Conservation (phyloP, 202 grass and related monocot species). For the Setaria viridis region DNA sequence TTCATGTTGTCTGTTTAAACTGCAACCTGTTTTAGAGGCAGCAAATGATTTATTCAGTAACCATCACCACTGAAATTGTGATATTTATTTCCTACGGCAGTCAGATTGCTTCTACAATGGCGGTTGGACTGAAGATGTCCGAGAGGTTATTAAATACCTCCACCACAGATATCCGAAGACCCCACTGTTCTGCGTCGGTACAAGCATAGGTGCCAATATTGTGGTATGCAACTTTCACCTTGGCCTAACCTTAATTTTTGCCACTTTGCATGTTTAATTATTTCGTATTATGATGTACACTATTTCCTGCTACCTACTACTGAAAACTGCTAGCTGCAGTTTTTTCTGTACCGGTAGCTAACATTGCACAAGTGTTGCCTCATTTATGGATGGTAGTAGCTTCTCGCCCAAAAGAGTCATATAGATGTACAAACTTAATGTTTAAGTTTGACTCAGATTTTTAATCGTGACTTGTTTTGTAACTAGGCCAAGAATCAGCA, state of each 20-base stretch:
- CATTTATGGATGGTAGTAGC: not conserved
- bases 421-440: not conserved
- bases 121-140: slow-evolving; percentile 91
- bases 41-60: slow-evolving; percentile 33
- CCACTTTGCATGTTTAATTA: not conserved
- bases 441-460: slow-evolving; percentile 9
- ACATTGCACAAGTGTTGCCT: slow-evolving; percentile 15
- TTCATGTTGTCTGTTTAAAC: not conserved
- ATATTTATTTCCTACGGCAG: slow-evolving; percentile 52
- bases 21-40: slow-evolving; percentile 17
- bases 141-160: slow-evolving; percentile 83
- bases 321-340: slow-evolving; percentile 5
- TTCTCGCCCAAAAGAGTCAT: slow-evolving; percentile 4
- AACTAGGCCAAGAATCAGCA: slow-evolving; percentile 24
- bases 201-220: slow-evolving; percentile 97
- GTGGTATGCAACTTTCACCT: slow-evolving; percentile 59
- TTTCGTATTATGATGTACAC: not conserved
- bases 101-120: slow-evolving; percentile 96
- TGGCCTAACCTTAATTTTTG: slow-evolving; percentile 14
- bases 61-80: slow-evolving; percentile 20
- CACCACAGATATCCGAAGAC: slow-evolving; percentile 70
- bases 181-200: slow-evolving; percentile 86
- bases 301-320: not conserved
- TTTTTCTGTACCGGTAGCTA: slow-evolving; percentile 1
- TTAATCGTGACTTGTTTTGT: slow-evolving; percentile 1